Base-by-base conservation (phyloP, 1,284 basidiomycete species). In the Phenoliferia sp. region DNA sequence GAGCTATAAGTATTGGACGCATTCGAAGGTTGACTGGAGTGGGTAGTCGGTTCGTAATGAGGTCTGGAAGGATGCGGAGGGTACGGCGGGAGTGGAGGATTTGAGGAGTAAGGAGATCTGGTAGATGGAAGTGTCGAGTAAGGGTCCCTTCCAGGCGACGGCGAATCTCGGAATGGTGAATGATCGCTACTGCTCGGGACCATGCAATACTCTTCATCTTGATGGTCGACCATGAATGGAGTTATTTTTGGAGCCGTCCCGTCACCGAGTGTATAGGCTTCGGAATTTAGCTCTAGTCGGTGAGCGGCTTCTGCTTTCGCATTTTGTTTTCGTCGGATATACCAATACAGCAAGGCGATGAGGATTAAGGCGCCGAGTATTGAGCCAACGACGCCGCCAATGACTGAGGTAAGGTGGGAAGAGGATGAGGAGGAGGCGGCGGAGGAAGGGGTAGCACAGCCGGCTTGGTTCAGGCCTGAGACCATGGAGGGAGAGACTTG, bases 311-410 rank as follows among this genome's bases (percentile, higher is more conserved):
- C 58, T 31, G 61, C 70, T 6, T 59, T 36, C 12, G 34, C 29
- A 4, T 19, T 44, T 44, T 36, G 31, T 1, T 36, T 52, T 7
- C 66, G 62, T 22, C 65, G 56, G 9, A 72, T 35, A 22, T 59
- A 55, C 63, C 62, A 70, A 67, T 66, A 70, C 22, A 63, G 66
- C 32, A 72, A 32, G 3, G 58, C 66, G 36, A 68, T 16, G 19
- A 68, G 36, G 26, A 62, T 19, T 29, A 54, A 22, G 6, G 71
- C 71, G 22, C 33, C 54, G 31, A 60, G n/a, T 7, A 72, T 34
- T 5, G 64, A 62, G 35, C 71, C 71, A 19, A 72, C 54, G 0
- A 66, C 71, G 10, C 62, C 71, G 36, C 71, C 71, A 4, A 67
- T 64, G 52, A 72, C 67, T 2, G 69, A 26, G 22, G 48, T 19